Conservation (phyloP, 192 early-diverging fungal genomes). For the Powellomyces hirtus region DNA sequence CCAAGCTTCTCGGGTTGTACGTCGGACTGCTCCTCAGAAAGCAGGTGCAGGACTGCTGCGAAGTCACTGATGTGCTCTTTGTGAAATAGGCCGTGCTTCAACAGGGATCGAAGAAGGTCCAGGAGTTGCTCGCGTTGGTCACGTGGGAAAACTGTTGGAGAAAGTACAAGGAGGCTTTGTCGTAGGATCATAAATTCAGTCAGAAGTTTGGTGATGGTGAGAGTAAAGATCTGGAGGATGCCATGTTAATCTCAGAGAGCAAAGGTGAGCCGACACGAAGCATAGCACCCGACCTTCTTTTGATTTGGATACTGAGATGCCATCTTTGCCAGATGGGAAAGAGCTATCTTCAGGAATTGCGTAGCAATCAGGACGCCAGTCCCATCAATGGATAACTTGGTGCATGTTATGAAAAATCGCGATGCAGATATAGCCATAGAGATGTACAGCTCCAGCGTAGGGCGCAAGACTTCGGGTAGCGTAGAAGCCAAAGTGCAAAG, state of each 20-base stretch:
- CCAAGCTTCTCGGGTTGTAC: conserved; percentile 1
- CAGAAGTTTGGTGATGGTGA: conserved; percentile 5
- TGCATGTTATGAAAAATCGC: background rate
- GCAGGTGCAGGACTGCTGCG: conserved; percentile 15
- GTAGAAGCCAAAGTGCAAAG: background rate
- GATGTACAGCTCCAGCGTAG: conserved; percentile 21
- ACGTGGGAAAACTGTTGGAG: background rate
- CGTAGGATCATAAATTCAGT: background rate
- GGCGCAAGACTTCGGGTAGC: conserved; percentile 16
- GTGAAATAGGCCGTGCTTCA: conserved; percentile 19
- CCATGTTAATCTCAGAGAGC: background rate
- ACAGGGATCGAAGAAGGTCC: background rate
- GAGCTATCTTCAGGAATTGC: background rate
- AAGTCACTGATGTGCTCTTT: conserved; percentile 29
- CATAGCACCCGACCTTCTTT: conserved; percentile 11
- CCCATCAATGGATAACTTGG: background rate
- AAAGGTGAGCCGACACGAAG: background rate
- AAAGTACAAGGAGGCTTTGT: background rate
- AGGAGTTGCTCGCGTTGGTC: background rate
- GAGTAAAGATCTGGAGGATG: conserved; percentile 10
- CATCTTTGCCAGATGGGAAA: background rate
- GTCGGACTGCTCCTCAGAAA: background rate
- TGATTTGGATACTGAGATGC: conserved; percentile 18
- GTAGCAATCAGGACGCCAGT: background rate
- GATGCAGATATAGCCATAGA: background rate